Percentiles rank a stretch among this genome's conserved stretches.
Conservation (phyloP, 164 flowering plant genomes). For the Taxillus chinensis region DNA sequence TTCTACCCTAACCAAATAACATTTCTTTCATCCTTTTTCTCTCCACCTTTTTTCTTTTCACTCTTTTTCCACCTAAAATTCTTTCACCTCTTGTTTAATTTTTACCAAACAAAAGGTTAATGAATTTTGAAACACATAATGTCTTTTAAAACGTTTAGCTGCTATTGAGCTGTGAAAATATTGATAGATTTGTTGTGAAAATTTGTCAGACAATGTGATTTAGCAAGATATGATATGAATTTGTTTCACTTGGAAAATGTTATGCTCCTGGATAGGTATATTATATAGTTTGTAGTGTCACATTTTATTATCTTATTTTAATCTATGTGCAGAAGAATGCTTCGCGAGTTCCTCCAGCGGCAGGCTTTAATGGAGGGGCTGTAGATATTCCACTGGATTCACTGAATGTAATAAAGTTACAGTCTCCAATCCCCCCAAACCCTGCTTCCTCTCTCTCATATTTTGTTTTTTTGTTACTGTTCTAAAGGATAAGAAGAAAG, state of each 20-base stretch:
- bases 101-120: too few relatives aligned
- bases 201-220: too few relatives aligned
- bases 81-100: too few relatives aligned
- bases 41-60: too few relatives aligned
- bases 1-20: too few relatives aligned
- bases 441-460: not conserved
- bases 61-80: too few relatives aligned
- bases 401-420: constrained; percentile 35
- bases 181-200: too few relatives aligned
- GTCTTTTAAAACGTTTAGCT: too few relatives aligned
- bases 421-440: not conserved
- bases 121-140: too few relatives aligned
- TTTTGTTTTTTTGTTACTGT: constrained; percentile 2
- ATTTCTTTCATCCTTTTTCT: too few relatives aligned
- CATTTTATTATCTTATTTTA: not conserved
- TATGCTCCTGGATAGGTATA: not conserved
- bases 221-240: not conserved
- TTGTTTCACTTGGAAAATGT: not conserved
- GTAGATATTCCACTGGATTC: constrained; percentile 83
- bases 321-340: constrained; percentile 41
- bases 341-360: constrained; percentile 46
- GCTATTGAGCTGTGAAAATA: too few relatives aligned
- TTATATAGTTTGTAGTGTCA: not conserved
- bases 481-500: constrained; percentile 46
- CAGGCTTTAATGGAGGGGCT: constrained; percentile 53